phyloP scores from a whole-genome alignment of 805 yeast genomes.

The Starmerella bombi region DNA sequence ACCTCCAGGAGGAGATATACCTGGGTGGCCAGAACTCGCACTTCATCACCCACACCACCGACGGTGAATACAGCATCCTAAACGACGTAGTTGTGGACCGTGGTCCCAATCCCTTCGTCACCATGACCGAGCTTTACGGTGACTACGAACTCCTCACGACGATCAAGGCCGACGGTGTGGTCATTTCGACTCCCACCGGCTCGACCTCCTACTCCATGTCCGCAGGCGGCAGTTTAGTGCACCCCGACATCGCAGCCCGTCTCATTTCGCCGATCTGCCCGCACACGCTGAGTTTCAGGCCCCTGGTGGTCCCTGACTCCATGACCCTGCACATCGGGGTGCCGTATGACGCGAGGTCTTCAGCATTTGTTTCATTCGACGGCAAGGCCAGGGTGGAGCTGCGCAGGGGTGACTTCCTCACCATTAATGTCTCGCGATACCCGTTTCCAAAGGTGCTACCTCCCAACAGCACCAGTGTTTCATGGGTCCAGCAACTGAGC shows the following conservation, averaged over 20 bases:
- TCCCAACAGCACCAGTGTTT: constrained; percentile 43
- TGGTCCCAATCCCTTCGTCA: constrained; percentile 87
- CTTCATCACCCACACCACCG: constrained; percentile 15
- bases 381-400: constrained; percentile 81
- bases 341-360: constrained; percentile 66
- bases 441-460: constrained; percentile 84
- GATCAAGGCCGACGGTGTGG: constrained; percentile 89
- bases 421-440: constrained; percentile 71
- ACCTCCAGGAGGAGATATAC: constrained; percentile 33
- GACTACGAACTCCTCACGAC: constrained; percentile 74
- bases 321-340: constrained; percentile 73
- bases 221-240: constrained; percentile 91
- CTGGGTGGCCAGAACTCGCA: constrained; percentile 25
- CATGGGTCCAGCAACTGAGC: constrained; percentile 71
- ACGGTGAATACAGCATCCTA: constrained; percentile 48
- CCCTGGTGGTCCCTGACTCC: constrained; percentile 85
- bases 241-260: constrained; percentile 85
- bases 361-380: constrained; percentile 96
- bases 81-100: constrained; percentile 86
- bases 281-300: constrained; percentile 84
- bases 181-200: constrained; percentile 89
- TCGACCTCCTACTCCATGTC: constrained; percentile 91
- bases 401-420: constrained; percentile 68
- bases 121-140: constrained; percentile 79
- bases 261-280: constrained; percentile 94